These are phyloP conservation scores for Porphyrellus cyaneotinctus DNA, from an alignment of 768 basidiomycete species.

Conservation along the genomic window DNA sequence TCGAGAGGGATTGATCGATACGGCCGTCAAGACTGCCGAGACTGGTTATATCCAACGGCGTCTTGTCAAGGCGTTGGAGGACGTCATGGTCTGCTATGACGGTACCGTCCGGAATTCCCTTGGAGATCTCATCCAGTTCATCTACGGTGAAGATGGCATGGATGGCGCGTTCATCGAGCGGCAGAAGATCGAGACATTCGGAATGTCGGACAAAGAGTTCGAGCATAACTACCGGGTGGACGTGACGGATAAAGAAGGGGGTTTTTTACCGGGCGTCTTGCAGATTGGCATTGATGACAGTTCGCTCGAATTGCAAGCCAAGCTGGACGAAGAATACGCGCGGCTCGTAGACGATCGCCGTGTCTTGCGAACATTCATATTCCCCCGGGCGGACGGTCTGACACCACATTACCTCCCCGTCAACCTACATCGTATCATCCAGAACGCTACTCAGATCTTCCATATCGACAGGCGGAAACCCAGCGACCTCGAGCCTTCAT, in stretches of 20 bases:
- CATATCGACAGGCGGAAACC: constrained; percentile 93
- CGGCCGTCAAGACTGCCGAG: constrained; percentile 98
- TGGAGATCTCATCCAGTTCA: constrained; percentile 93
- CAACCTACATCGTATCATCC: constrained; percentile 91
- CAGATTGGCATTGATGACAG: constrained; percentile 87
- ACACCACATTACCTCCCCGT: constrained; percentile 87
- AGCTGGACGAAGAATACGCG: constrained; percentile 74
- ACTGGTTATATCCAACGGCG: constrained; percentile 99
- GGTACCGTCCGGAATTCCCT: constrained; percentile 97
- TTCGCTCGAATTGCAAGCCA: constrained; percentile 76
- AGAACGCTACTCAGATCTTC: constrained; percentile 95
- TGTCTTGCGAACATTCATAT: constrained; percentile 76
- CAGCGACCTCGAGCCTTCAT: constrained; percentile 83
- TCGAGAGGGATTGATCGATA: constrained; percentile 98
- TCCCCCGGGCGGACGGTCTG: constrained; percentile 68
- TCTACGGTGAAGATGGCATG: constrained; percentile 99
- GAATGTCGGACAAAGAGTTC: constrained; percentile 75
- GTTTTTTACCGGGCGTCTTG: constrained; percentile 74
- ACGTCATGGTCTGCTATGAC: constrained; percentile 96
- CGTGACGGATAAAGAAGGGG: constrained; percentile 76
- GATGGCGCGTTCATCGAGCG: constrained; percentile 97
- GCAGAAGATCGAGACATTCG: constrained; percentile 89
- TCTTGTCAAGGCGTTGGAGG: constrained; percentile 95
- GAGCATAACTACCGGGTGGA: constrained; percentile 94
- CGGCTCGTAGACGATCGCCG: constrained; percentile 72